These are phyloP conservation scores for Botrytis elliptica DNA, from an alignment of 2,329 filamentous ascomycete genomes.

Conservation along the genomic window DNA sequence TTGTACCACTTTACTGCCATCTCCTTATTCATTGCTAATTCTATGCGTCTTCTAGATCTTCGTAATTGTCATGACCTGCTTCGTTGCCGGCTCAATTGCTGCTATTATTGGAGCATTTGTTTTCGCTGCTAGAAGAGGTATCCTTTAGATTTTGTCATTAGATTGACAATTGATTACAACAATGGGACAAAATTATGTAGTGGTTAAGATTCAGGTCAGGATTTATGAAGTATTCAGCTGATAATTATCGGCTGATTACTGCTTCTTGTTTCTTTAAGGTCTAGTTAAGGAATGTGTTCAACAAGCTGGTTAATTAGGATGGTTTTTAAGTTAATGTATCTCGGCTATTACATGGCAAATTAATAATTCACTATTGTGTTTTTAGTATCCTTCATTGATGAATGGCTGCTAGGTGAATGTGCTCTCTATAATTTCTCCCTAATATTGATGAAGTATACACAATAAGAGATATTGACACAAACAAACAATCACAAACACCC, in stretches of 20 bases:
- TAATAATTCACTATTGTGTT: background rate
- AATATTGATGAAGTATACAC: background rate
- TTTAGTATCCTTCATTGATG: background rate
- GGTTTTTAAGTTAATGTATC: background rate
- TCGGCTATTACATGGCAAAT: background rate
- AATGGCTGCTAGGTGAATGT: background rate
- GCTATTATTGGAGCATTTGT: background rate
- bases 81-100: background rate
- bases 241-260: background rate
- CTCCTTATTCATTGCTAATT: background rate
- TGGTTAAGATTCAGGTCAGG: too few species aligned
- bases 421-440: background rate
- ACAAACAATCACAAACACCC: background rate
- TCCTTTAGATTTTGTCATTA: background rate
- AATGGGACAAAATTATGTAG: background rate
- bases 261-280: background rate
- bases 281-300: background rate
- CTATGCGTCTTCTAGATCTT: background rate
- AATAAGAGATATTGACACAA: background rate
- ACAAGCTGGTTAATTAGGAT: background rate
- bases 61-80: background rate
- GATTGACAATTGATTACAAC: background rate
- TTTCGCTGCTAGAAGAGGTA: background rate
- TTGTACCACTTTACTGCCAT: rapidly evolving
- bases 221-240: background rate